Evolutionary conservation across 2,329 filamentous ascomycete species (phyloP).

Genomic region (Dryadomyces quercus-mongolicae): DNA sequence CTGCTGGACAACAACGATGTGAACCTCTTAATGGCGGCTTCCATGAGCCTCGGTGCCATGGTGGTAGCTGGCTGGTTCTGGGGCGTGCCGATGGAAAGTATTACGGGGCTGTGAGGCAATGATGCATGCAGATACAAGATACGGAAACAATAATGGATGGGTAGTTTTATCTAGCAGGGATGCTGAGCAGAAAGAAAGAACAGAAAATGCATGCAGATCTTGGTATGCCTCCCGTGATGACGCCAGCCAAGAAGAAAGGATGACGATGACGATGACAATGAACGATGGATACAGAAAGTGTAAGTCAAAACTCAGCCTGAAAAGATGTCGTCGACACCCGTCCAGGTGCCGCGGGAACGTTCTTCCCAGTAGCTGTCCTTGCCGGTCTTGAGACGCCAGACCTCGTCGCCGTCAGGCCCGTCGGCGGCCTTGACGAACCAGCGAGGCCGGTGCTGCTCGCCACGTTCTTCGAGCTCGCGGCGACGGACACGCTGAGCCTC

Average conservation of each 20-base stretch:
- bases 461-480: slow-evolving; percentile 61
- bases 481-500: slow-evolving; percentile 71
- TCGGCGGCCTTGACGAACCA: slow-evolving; percentile 74
- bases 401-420: slow-evolving; percentile 47
- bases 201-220: neutral
- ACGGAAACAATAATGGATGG: too few relatives aligned
- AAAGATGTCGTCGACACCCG: slow-evolving; percentile 40
- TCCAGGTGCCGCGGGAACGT: slow-evolving; percentile 57
- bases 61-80: slow-evolving; percentile 47
- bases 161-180: too few relatives aligned
- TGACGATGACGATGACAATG: neutral
- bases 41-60: slow-evolving; percentile 73
- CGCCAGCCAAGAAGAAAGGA: neutral
- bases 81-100: slow-evolving; percentile 37
- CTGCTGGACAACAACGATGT: slow-evolving; percentile 91
- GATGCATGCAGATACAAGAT: too few relatives aligned
- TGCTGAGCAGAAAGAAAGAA: too few relatives aligned
- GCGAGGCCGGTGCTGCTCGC: slow-evolving; percentile 58
- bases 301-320: slow-evolving; percentile 4
- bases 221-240: neutral
- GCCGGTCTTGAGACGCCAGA: slow-evolving; percentile 66
- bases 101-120: slow-evolving; percentile 17
- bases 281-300: neutral
- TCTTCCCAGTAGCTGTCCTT: slow-evolving; percentile 94
- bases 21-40: slow-evolving; percentile 80